These are phyloP conservation scores for Cymbidium sinense DNA, from an alignment of 106 monocot genomes.

Conservation along the genomic window DNA sequence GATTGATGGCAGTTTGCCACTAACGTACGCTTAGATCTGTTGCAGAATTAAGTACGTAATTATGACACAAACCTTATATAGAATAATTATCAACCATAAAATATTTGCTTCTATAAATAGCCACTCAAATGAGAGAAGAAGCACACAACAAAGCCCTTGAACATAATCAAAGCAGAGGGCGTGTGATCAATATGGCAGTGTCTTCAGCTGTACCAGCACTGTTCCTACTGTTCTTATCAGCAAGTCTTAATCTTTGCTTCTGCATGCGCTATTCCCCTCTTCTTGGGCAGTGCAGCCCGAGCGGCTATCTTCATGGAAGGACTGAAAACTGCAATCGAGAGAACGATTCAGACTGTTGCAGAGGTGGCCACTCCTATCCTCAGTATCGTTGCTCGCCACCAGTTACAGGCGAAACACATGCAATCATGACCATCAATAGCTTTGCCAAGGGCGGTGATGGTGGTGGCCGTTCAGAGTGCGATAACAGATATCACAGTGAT, in stretches of 20 bases:
- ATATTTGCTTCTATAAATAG: neutral
- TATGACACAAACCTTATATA: neutral
- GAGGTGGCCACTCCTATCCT: slow-evolving; percentile 15
- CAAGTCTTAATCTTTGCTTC: neutral
- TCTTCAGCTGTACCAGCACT: neutral
- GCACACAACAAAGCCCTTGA: neutral
- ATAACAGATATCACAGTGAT: slow-evolving; percentile 20
- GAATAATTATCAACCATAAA: neutral
- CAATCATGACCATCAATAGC: slow-evolving; percentile 23
- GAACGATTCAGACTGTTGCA: slow-evolving; percentile 19
- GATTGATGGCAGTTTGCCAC: neutral
- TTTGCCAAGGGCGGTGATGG: slow-evolving; percentile 28
- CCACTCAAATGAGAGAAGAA: neutral
- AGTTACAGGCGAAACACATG: slow-evolving; percentile 11
- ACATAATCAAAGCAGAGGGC: neutral
- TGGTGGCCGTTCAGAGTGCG: slow-evolving; percentile 34
- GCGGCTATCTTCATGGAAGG: slow-evolving; percentile 17
- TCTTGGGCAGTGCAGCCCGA: neutral
- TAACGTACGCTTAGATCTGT: neutral
- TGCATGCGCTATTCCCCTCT: neutral
- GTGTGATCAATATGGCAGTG: neutral
- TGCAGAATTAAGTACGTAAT: too few relatives aligned
- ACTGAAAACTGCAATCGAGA: slow-evolving; percentile 16
- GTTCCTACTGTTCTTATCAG: neutral
- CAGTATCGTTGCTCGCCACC: slow-evolving; percentile 33